phyloP scores from a whole-genome alignment of 169 alveolate species.

The Plasmodium chabaudi region DNA sequence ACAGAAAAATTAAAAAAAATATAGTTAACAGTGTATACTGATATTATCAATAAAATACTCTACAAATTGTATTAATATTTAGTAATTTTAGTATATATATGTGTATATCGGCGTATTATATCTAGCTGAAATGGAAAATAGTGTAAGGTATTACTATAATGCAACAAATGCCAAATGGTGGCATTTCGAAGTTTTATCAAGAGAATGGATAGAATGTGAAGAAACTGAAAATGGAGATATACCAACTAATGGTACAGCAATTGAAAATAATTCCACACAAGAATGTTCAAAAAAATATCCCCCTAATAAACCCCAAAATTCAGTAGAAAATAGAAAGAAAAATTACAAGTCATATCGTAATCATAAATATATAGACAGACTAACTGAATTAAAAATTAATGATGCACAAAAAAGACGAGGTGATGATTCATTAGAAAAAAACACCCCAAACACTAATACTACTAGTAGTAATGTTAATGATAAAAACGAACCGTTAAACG shows the following conservation, averaged over 20 bases:
- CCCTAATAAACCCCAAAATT: not conserved
- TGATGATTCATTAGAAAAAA: not conserved
- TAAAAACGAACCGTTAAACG: not conserved
- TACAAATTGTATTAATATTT: too few species aligned
- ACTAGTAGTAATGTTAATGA: not conserved
- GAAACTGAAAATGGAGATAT: slow-evolving; percentile 4
- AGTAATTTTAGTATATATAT: not conserved
- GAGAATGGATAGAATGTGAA: slow-evolving; percentile 43
- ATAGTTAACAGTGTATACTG: too few species aligned
- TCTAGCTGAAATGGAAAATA: slow-evolving; percentile 21
- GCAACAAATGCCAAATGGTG: slow-evolving; percentile 52
- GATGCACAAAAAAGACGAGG: not conserved
- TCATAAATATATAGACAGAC: not conserved
- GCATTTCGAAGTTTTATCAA: slow-evolving; percentile 41
- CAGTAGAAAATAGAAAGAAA: not conserved
- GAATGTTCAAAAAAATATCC: not conserved
- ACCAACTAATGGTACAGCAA: not conserved
- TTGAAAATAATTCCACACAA: not conserved
- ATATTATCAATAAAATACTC: too few species aligned
- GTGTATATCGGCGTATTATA: not conserved
- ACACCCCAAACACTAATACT: not conserved
- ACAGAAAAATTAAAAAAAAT: too few species aligned
- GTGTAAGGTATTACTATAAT: slow-evolving; percentile 46
- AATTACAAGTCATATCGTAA: not conserved
- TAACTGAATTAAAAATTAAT: too few species aligned